phyloP scores from a whole-genome alignment of 495 filamentous ascomycete species.

The Penicillium angulare region DNA sequence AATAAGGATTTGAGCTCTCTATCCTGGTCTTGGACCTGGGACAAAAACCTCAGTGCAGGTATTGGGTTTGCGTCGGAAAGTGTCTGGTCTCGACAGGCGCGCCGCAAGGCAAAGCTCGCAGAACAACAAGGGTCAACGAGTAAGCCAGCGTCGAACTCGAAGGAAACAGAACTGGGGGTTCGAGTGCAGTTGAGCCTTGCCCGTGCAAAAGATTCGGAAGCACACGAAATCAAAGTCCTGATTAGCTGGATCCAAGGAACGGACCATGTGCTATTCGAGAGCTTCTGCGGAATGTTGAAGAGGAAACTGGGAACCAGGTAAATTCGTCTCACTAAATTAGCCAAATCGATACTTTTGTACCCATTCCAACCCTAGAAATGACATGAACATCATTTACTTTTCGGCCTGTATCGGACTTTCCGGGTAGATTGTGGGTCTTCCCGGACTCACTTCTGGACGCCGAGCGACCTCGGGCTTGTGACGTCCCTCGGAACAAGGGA shows the following conservation, averaged over 20 bases:
- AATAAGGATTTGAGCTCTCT: conserved; percentile 43
- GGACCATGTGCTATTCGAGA: conserved; percentile 79
- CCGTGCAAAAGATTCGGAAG: conserved; percentile 17
- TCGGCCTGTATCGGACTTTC: not conserved
- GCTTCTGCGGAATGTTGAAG: conserved; percentile 79
- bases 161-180: conserved; percentile 42
- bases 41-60: conserved; percentile 38
- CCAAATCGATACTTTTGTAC: too few relatives aligned
- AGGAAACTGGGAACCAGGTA: conserved; percentile 37
- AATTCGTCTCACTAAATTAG: not conserved
- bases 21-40: conserved; percentile 54
- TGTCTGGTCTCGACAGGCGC: conserved; percentile 71
- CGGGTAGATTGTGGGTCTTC: not conserved
- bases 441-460: conserved; percentile 3
- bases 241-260: conserved; percentile 75
- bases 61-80: conserved; percentile 58
- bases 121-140: conserved; percentile 16
- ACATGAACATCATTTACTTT: not conserved
- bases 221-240: conserved; percentile 34
- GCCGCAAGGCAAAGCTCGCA: conserved; percentile 47
- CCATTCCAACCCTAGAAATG: too few relatives aligned
- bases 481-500: too few relatives aligned
- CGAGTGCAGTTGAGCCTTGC: conserved; percentile 39
- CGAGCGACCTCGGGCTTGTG: conserved; percentile 5
- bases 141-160: conserved; percentile 25